Percentiles rank a stretch among this genome's conserved stretches.
Conservation (phyloP, 2,329 filamentous ascomycete species). For the Nemania sp. region DNA sequence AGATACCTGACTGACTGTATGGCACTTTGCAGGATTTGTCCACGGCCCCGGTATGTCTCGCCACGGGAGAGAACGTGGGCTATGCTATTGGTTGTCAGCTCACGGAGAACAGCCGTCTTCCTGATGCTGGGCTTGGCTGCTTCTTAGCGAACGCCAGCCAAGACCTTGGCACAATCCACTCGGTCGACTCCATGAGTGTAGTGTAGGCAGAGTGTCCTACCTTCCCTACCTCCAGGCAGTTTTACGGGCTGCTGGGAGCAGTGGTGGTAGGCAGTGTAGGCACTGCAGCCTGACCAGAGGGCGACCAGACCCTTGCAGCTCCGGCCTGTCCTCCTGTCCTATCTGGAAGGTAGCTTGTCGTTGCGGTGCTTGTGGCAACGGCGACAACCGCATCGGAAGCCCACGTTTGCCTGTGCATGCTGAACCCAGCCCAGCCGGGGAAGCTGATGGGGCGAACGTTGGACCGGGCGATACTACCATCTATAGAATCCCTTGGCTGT, state of each 20-base stretch:
- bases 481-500: neutral
- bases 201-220: too few species aligned
- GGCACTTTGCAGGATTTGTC: conserved; percentile 7
- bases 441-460: conserved; percentile 11
- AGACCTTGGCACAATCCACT: conserved; percentile 5
- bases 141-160: conserved; percentile 8
- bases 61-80: conserved; percentile 15
- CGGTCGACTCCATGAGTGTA: too few species aligned
- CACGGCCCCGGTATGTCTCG: neutral
- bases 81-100: conserved; percentile 17
- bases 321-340: neutral
- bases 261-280: too few species aligned
- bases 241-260: too few species aligned
- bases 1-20: neutral
- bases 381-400: neutral
- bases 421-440: conserved; percentile 2
- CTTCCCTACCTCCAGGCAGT: too few species aligned
- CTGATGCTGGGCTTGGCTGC: conserved; percentile 15
- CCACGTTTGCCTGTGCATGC: conserved; percentile 13
- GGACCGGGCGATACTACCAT: neutral
- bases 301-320: conserved; percentile 7
- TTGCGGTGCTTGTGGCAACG: conserved; percentile 6
- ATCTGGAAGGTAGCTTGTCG: neutral
- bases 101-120: neutral
- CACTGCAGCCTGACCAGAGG: neutral